phyloP scores from a whole-genome alignment of 2,329 filamentous ascomycete genomes.

The Aspergillus sp. region DNA sequence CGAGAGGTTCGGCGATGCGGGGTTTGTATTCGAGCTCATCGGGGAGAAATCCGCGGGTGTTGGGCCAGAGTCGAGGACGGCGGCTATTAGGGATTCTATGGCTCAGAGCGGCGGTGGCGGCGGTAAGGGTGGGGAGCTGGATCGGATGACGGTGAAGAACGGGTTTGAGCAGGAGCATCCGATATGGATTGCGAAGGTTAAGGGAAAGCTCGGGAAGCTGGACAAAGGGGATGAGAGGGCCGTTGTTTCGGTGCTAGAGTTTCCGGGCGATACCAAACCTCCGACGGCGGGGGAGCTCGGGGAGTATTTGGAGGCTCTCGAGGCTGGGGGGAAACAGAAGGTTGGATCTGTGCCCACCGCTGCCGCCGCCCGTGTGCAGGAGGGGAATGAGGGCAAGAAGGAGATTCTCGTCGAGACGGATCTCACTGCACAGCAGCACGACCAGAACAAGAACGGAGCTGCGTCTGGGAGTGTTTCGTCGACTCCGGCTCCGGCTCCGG shows the following conservation, averaged over 20 bases:
- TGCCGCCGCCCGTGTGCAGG: no score
- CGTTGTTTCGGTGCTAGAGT: constrained; percentile 42
- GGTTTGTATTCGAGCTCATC: constrained; percentile 56
- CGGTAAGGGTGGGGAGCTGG: constrained; percentile 2
- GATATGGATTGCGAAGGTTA: constrained; percentile 52
- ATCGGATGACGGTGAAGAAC: constrained; percentile 11
- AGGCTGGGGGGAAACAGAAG: constrained; percentile 21
- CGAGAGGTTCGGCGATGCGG: constrained; percentile 63
- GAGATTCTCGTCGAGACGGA: background rate
- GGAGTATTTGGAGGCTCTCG: constrained; percentile 22
- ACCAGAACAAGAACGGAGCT: background rate
- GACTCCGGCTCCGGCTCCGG: constrained; percentile 5
- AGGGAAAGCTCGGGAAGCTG: constrained; percentile 42
- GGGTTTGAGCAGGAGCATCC: constrained; percentile 31
- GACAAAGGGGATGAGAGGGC: constrained; percentile 41
- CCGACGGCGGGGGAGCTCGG: constrained; percentile 33
- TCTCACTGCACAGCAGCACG: background rate
- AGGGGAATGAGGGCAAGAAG: constrained; percentile 2
- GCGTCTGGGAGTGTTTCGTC: background rate
- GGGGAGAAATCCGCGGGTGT: constrained; percentile 40
- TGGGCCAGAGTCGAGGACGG: constrained; percentile 7
- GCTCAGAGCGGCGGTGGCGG: no score
- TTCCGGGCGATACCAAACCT: constrained; percentile 40
- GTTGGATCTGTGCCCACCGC: constrained; percentile 3
- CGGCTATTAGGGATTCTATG: constrained; percentile 24